phyloP scores from a whole-genome alignment of 139 green algal genomes.

The Tetraselmis chui region DNA sequence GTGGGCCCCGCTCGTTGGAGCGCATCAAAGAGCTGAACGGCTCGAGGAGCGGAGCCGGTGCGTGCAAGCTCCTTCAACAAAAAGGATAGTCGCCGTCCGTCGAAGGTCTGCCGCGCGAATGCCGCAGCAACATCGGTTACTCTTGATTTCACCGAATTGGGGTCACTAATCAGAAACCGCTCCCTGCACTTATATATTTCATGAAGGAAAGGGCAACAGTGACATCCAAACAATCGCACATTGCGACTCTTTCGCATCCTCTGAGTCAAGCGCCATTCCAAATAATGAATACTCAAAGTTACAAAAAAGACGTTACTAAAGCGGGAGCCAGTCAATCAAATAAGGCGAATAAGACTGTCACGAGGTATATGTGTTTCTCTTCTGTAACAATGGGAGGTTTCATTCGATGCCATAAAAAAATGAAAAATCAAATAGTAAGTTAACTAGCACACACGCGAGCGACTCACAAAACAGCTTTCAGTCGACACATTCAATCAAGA shows the following conservation, averaged over 20 bases:
- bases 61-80: slow-evolving; percentile 67
- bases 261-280: too few species aligned
- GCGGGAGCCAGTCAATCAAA: too few species aligned
- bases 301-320: too few species aligned
- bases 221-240: neutral
- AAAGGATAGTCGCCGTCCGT: slow-evolving; percentile 7
- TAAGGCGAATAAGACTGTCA: too few species aligned
- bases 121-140: neutral
- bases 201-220: too few species aligned
- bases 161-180: too few species aligned
- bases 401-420: too few species aligned
- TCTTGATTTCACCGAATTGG: neutral
- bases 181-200: too few species aligned
- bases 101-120: neutral
- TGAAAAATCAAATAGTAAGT: neutral
- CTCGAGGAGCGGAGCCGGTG: slow-evolving; percentile 11
- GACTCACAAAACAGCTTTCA: neutral
- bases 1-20: slow-evolving; percentile 34
- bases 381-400: too few species aligned
- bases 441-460: neutral
- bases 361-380: too few species aligned
- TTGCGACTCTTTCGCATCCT: too few species aligned
- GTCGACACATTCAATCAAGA: neutral
- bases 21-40: slow-evolving; percentile 73
- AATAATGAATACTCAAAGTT: too few species aligned